Percentiles rank a stretch among this genome's conserved stretches.
phyloP scores from a whole-genome alignment of 805 yeast species.

The Wickerhamomyces chambardii region DNA sequence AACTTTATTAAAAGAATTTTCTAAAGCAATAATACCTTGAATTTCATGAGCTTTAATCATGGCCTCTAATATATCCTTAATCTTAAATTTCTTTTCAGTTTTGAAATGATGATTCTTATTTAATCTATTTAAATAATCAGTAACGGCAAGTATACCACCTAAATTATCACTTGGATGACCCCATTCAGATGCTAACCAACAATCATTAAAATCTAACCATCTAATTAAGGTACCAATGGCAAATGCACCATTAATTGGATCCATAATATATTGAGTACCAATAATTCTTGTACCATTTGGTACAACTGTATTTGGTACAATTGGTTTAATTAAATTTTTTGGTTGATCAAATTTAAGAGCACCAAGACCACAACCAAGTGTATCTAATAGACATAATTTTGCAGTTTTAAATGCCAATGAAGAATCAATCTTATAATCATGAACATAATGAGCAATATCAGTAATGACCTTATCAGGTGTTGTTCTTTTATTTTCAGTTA shows the following conservation, averaged over 20 bases:
- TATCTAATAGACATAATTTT: conserved; percentile 43
- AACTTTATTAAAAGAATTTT: conserved; percentile 50
- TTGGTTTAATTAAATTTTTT: conserved; percentile 38
- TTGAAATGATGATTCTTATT: conserved; percentile 28
- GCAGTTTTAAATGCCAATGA: conserved; percentile 45
- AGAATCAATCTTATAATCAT: conserved; percentile 33
- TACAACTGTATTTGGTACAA: conserved; percentile 46
- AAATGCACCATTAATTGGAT: conserved; percentile 53
- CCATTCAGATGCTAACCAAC: conserved; percentile 68
- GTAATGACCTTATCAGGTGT: conserved; percentile 37
- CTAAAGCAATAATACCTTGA: conserved; percentile 49
- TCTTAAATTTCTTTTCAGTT: conserved; percentile 32
- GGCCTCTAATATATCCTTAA: conserved; percentile 41
- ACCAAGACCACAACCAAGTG: conserved; percentile 53
- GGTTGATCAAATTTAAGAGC: conserved; percentile 46
- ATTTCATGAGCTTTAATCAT: conserved; percentile 60
- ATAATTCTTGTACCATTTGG: conserved; percentile 47
- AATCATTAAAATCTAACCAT: conserved; percentile 56
- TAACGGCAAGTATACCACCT: conserved; percentile 50
- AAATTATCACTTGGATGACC: conserved; percentile 58
- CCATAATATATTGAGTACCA: conserved; percentile 41
- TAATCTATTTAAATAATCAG: conserved; percentile 43
- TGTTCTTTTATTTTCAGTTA: conserved; percentile 42
- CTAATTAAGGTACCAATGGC: conserved; percentile 47
- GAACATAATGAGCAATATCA: conserved; percentile 43